These are phyloP conservation scores for Scalesia atractyloides DNA, from an alignment of 129 eudicot species.

Conservation along the genomic window DNA sequence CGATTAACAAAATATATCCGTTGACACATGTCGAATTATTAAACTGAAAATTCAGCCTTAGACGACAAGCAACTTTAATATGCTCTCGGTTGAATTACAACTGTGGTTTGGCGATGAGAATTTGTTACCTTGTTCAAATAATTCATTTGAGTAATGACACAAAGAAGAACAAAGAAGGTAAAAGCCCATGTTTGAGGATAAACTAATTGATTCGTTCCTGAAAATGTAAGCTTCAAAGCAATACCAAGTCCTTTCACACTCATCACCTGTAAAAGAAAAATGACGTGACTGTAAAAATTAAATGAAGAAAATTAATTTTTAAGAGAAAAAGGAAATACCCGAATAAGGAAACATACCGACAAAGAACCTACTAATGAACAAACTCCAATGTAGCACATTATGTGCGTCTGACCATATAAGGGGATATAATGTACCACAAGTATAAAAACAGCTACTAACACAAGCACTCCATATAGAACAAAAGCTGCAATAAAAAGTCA, in stretches of 20 bases:
- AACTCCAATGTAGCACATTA: slow-evolving; percentile 84
- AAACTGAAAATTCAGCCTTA: not conserved
- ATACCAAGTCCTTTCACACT: slow-evolving; percentile 95
- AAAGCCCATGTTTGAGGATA: slow-evolving; percentile 96
- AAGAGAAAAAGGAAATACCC: not conserved
- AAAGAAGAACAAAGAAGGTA: slow-evolving; percentile 54
- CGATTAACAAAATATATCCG: not conserved
- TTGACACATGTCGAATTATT: not conserved
- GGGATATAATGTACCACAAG: slow-evolving; percentile 72
- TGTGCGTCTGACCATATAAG: slow-evolving; percentile 85
- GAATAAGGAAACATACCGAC: slow-evolving; percentile 61
- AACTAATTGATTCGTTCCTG: slow-evolving; percentile 77
- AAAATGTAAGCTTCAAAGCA: slow-evolving; percentile 83
- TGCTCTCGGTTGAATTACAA: not conserved
- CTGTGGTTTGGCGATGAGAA: not conserved
- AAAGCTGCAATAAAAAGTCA: slow-evolving; percentile 58
- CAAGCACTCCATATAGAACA: slow-evolving; percentile 67
- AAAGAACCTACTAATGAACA: slow-evolving; percentile 89
- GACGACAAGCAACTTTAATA: not conserved
- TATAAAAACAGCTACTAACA: slow-evolving; percentile 61
- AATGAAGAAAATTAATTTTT: not conserved
- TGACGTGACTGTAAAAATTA: not conserved
- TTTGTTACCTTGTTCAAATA: slow-evolving; percentile 75
- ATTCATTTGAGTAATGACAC: slow-evolving; percentile 89
- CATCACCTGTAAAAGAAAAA: slow-evolving; percentile 69